Evolutionary conservation across 257 asterid genomes (phyloP).

Genomic region (Datura wrightii): DNA sequence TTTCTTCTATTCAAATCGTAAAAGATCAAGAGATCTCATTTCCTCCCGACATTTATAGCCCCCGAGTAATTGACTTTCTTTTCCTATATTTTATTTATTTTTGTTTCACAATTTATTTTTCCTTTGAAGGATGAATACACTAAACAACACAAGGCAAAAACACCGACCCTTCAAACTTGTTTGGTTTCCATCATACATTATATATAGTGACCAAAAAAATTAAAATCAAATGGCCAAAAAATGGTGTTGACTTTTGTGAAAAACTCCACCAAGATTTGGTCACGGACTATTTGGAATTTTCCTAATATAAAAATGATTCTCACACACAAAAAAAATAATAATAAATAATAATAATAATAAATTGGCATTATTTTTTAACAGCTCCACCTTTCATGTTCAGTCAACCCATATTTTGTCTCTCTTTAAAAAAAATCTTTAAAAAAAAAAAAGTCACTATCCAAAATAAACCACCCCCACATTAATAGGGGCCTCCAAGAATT

Average conservation of each 20-base stretch:
- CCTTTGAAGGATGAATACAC: background rate
- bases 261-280: constrained; percentile 54
- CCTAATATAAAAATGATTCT: constrained; percentile 33
- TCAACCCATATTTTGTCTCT: constrained; percentile 48
- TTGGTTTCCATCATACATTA: background rate
- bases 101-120: background rate
- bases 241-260: constrained; percentile 61
- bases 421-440: background rate
- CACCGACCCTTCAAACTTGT: constrained; percentile 3
- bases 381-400: constrained; percentile 32
- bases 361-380: constrained; percentile 28
- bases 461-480: constrained; percentile 31
- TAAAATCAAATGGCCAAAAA: constrained; percentile 6
- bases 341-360: background rate
- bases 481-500: background rate
- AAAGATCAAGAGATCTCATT: no score
- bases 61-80: no score
- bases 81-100: no score
- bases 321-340: background rate
- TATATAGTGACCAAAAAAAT: background rate
- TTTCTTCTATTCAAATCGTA: no score
- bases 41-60: no score
- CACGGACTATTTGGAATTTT: constrained; percentile 34
- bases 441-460: background rate
- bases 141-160: background rate